These are phyloP conservation scores for Mycena vulgaris DNA, from an alignment of 768 basidiomycete species.

Conservation along the genomic window DNA sequence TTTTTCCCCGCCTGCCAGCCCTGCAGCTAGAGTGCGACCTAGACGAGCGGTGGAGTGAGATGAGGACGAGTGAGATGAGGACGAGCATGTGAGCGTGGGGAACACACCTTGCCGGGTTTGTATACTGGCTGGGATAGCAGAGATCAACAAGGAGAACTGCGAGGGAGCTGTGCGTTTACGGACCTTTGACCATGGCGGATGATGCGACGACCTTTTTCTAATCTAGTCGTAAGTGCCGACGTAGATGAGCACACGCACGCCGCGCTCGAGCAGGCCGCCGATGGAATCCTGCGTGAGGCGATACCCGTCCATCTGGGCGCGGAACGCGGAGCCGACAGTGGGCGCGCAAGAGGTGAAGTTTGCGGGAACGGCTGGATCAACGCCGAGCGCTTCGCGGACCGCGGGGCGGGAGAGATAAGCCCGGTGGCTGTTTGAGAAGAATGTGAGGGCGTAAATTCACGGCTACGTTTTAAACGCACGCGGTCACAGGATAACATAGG, in stretches of 20 bases:
- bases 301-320: conserved; percentile 55
- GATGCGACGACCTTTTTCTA: conserved; percentile 50
- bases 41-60: too few species aligned
- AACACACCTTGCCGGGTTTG: conserved; percentile 91
- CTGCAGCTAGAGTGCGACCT: conserved; percentile 98
- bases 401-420: conserved; percentile 66
- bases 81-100: too few species aligned
- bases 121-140: conserved; percentile 73
- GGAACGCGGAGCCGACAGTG: conserved; percentile 66
- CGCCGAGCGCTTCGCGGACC: conserved; percentile 64
- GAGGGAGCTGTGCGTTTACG: too few species aligned
- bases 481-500: conserved; percentile 37
- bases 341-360: conserved; percentile 61
- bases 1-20: conserved; percentile 99
- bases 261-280: conserved; percentile 78
- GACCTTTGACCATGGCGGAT: conserved; percentile 71
- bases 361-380: conserved; percentile 52
- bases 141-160: conserved; percentile 36
- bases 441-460: background rate
- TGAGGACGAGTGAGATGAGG: background rate
- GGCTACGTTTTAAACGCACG: conserved; percentile 3
- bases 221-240: conserved; percentile 82
- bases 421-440: conserved; percentile 46
- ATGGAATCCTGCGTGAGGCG: conserved; percentile 71
- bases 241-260: conserved; percentile 78